These are phyloP conservation scores for Melocanna baccifera DNA, from an alignment of 176 grass and related monocot genomes.

Conservation along the genomic window DNA sequence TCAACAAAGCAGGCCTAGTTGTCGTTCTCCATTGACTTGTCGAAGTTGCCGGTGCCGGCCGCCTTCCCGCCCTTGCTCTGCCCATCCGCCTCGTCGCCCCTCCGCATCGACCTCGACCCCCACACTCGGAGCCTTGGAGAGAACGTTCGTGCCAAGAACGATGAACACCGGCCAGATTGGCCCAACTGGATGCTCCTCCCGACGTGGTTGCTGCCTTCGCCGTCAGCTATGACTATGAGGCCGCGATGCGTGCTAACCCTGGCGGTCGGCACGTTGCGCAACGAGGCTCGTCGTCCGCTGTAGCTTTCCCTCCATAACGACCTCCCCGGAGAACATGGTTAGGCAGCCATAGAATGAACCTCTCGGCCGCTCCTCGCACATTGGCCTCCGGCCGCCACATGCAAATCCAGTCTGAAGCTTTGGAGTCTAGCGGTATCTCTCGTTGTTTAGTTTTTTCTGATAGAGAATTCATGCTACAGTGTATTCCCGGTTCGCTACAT, in stretches of 20 bases:
- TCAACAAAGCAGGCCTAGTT: conserved; percentile 12
- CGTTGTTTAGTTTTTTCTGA: too few species aligned
- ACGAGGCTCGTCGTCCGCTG: conserved; percentile 62
- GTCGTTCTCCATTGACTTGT: conserved; percentile 20
- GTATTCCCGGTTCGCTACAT: too few species aligned
- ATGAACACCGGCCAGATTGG: conserved; percentile 59
- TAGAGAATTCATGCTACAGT: too few species aligned
- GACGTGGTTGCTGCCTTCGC: conserved; percentile 50
- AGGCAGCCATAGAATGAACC: conserved; percentile 66
- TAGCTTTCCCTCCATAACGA: conserved; percentile 51
- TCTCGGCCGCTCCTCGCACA: not conserved
- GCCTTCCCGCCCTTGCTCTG: conserved; percentile 49
- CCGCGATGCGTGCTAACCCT: conserved; percentile 52
- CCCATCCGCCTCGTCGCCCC: conserved; percentile 45
- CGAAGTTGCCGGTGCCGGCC: conserved; percentile 29
- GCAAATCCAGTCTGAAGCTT: too few species aligned
- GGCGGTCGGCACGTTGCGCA: conserved; percentile 28
- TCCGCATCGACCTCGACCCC: conserved; percentile 41
- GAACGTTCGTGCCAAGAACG: conserved; percentile 54
- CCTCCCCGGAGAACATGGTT: conserved; percentile 56
- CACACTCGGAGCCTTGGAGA: conserved; percentile 51
- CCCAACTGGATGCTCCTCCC: conserved; percentile 48
- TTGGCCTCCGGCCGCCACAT: too few species aligned
- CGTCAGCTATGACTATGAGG: conserved; percentile 5
- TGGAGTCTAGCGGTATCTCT: too few species aligned